phyloP scores from a whole-genome alignment of 2,329 filamentous ascomycete species.

The Kalmusia sp. region DNA sequence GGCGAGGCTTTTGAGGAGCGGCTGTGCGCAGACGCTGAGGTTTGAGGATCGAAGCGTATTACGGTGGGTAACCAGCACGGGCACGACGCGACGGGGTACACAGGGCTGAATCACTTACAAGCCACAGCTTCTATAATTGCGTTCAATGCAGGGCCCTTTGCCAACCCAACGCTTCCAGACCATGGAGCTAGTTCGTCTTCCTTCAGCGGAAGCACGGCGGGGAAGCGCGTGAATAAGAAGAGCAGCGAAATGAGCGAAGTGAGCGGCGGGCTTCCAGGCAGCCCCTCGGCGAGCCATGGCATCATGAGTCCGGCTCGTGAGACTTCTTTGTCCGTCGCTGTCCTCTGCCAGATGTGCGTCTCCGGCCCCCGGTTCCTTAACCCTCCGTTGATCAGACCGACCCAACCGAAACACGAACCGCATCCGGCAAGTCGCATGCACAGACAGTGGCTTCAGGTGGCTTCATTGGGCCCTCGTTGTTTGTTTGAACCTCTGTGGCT shows the following conservation, averaged over 20 bases:
- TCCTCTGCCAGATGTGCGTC: neutral
- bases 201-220: no score
- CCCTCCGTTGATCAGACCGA: constrained; percentile 7
- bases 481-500: neutral
- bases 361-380: neutral
- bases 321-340: constrained; percentile 7
- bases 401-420: neutral
- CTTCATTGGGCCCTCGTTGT: neutral
- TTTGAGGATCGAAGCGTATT: neutral
- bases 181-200: no score
- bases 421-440: neutral
- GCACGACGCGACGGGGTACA: no score
- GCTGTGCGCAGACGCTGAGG: neutral
- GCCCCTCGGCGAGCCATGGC: constrained; percentile 1
- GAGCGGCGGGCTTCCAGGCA: neutral
- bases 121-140: constrained; percentile 7
- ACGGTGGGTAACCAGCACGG: constrained; percentile 2
- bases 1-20: constrained; percentile 7
- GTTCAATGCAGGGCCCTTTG: constrained; percentile 5
- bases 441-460: no score
- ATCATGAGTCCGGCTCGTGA: constrained; percentile 4
- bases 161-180: no score
- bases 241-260: neutral
- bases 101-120: constrained; percentile 9
- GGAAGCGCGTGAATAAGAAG: neutral